Percentiles rank a stretch among this genome's conserved stretches.
Evolutionary conservation across 2,329 filamentous ascomycete species (phyloP).

Genomic region (Annulohypoxylon truncatum): DNA sequence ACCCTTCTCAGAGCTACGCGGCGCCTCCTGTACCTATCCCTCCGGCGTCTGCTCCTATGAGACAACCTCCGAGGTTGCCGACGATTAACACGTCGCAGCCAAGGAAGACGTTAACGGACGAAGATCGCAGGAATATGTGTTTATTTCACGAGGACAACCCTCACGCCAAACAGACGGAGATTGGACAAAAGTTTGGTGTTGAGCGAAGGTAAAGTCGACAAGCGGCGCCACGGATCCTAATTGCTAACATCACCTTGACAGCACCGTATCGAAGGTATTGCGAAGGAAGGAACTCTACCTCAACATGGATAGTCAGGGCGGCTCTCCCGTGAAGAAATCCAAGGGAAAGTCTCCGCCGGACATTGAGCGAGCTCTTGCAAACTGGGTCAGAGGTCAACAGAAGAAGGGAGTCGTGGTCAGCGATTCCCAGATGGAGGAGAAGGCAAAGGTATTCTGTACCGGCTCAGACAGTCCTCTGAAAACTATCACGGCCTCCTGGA

Average conservation of each 20-base stretch:
- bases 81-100: constrained; percentile 71
- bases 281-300: constrained; percentile 96
- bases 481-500: constrained; percentile 79
- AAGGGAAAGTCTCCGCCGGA: constrained; percentile 87
- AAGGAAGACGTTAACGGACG: constrained; percentile 88
- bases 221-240: constrained; percentile 22
- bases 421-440: constrained; percentile 85
- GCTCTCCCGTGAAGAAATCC: constrained; percentile 81
- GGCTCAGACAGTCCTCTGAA: constrained; percentile 78
- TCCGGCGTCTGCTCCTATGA: constrained; percentile 63
- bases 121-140: constrained; percentile 93
- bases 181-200: constrained; percentile 94
- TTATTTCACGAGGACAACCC: constrained; percentile 92
- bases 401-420: constrained; percentile 78
- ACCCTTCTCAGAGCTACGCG: constrained; percentile 71
- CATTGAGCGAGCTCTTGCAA: constrained; percentile 89
- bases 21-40: constrained; percentile 70
- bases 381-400: constrained; percentile 86
- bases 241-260: constrained; percentile 57
- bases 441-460: constrained; percentile 82
- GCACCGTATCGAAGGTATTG: constrained; percentile 98
- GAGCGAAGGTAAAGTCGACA: constrained; percentile 83
- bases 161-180: constrained; percentile 92
- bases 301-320: constrained; percentile 80
- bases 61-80: constrained; percentile 63